Evolutionary conservation across 495 filamentous ascomycete genomes (phyloP).

Genomic region (Penicillium longicatenatum): DNA sequence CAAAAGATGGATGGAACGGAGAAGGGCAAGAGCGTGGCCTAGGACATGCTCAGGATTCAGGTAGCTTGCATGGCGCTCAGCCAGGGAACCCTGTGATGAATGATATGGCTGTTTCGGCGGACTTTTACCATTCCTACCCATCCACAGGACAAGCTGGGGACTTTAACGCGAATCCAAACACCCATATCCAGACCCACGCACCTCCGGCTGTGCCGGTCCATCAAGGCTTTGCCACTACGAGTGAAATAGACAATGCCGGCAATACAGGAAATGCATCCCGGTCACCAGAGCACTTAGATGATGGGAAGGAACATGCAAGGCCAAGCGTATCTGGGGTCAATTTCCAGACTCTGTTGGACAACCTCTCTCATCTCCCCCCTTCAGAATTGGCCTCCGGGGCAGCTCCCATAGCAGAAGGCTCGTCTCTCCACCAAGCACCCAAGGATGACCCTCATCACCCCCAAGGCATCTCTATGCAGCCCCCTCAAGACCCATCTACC

Average conservation of each 20-base stretch:
- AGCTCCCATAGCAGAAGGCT: conserved; percentile 30
- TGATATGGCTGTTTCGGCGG: conserved; percentile 24
- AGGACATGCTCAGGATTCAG: conserved; percentile 17
- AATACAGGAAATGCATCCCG: conserved; percentile 18
- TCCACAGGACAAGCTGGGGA: neutral
- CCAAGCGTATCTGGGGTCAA: conserved; percentile 45
- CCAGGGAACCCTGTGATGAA: conserved; percentile 21
- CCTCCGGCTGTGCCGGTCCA: conserved; percentile 55
- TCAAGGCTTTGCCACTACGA: conserved; percentile 38
- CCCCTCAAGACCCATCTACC: conserved; percentile 56
- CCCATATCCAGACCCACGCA: conserved; percentile 43
- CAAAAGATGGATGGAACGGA: conserved; percentile 24
- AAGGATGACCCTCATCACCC: conserved; percentile 40
- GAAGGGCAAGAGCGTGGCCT: neutral
- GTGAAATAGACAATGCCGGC: conserved; percentile 36
- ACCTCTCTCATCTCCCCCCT: conserved; percentile 46
- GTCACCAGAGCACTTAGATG: conserved; percentile 32
- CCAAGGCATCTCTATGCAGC: conserved; percentile 48
- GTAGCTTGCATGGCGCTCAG: conserved; percentile 27
- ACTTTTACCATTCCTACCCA: conserved; percentile 35
- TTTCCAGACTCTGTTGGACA: conserved; percentile 55
- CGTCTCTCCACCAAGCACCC: conserved; percentile 38
- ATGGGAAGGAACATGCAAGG: conserved; percentile 19
- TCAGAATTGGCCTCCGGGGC: conserved; percentile 33
- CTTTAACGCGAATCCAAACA: conserved; percentile 11